Evolutionary conservation across 805 yeast species (phyloP).

Genomic region (Brettanomyces sp.): DNA sequence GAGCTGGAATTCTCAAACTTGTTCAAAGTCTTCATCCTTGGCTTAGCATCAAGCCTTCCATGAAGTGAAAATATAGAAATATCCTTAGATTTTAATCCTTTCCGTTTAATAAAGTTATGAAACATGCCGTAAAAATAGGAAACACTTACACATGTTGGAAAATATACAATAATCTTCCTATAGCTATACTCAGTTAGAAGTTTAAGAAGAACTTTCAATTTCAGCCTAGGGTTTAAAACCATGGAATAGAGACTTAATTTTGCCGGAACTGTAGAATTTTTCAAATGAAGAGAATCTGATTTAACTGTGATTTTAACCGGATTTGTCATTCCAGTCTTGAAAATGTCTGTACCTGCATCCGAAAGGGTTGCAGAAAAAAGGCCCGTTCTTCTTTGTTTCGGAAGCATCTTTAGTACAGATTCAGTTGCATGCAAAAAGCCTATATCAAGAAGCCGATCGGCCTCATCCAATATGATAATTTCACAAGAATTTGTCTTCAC

Average conservation of each 20-base stretch:
- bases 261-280: slow-evolving; percentile 45
- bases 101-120: slow-evolving; percentile 24
- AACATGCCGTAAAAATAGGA: slow-evolving; percentile 62
- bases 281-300: slow-evolving; percentile 25
- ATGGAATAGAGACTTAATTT: slow-evolving; percentile 55
- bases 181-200: slow-evolving; percentile 45
- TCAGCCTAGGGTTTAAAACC: slow-evolving; percentile 47
- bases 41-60: slow-evolving; percentile 78
- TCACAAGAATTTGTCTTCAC: slow-evolving; percentile 61
- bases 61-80: slow-evolving; percentile 62
- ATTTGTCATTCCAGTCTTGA: slow-evolving; percentile 84
- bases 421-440: slow-evolving; percentile 66
- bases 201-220: slow-evolving; percentile 50
- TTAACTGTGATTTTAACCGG: slow-evolving; percentile 84
- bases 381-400: slow-evolving; percentile 90
- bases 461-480: slow-evolving; percentile 80
- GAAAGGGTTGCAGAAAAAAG: slow-evolving; percentile 88
- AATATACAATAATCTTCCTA: slow-evolving; percentile 80
- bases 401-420: slow-evolving; percentile 57
- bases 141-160: slow-evolving; percentile 85
- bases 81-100: slow-evolving; percentile 2
- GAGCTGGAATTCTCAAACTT: slow-evolving; percentile 42
- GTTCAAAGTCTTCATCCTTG: slow-evolving; percentile 65
- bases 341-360: slow-evolving; percentile 69
- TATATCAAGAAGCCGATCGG: slow-evolving; percentile 76